Percentiles rank a stretch among this genome's conserved stretches.
Evolutionary conservation across 148 eudicot species (phyloP).

Genomic region (Polygonum maritimum): DNA sequence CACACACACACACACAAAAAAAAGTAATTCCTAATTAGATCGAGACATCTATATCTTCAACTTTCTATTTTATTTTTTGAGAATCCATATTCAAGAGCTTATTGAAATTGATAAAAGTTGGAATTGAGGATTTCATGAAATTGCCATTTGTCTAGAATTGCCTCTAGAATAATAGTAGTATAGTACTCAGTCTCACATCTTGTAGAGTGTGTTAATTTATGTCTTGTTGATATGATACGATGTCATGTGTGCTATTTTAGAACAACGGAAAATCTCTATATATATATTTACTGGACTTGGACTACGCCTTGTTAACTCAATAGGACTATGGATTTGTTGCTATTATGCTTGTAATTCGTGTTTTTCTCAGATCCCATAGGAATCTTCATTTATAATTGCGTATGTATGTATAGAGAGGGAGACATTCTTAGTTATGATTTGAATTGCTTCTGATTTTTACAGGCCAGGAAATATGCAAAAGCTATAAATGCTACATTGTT

Average conservation of each 20-base stretch:
- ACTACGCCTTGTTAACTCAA: not conserved
- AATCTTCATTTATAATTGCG: not conserved
- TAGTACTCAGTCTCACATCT: not conserved
- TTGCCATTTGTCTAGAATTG: no score
- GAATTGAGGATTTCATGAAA: not conserved
- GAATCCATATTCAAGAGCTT: not conserved
- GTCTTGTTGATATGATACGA: not conserved
- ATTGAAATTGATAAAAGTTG: not conserved
- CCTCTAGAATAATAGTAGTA: no score
- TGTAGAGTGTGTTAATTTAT: not conserved
- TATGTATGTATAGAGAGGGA: not conserved
- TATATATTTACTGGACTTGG: not conserved
- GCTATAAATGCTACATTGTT: slow-evolving; percentile 51
- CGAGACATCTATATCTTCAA: not conserved
- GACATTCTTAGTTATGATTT: not conserved
- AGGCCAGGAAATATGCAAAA: slow-evolving; percentile 63
- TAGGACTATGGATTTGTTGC: not conserved
- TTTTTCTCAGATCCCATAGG: not conserved
- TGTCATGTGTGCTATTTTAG: not conserved
- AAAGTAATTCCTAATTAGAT: not conserved
- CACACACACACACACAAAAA: not conserved
- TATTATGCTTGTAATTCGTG: not conserved
- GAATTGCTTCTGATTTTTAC: slow-evolving; percentile 7
- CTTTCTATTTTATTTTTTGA: not conserved
- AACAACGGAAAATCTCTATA: not conserved